These are phyloP conservation scores for Halteria grandinella DNA, from an alignment of 73 alveolate species.

Conservation along the genomic window DNA sequence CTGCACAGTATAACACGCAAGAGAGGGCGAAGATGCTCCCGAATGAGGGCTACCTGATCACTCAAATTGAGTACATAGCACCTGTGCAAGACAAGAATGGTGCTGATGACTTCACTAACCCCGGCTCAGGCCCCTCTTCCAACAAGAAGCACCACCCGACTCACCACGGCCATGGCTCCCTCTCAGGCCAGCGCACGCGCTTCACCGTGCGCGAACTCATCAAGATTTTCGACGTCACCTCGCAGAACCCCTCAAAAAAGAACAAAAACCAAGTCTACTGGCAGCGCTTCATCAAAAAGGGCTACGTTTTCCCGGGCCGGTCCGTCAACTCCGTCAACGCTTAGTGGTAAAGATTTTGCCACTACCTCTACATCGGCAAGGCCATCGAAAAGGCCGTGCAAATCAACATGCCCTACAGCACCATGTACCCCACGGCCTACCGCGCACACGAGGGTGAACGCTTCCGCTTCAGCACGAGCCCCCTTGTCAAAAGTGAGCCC, in stretches of 20 bases:
- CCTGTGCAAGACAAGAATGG: not conserved
- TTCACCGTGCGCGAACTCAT: conserved; percentile 33
- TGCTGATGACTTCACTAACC: not conserved
- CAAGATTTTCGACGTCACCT: conserved; percentile 38
- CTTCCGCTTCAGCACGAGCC: conserved; percentile 11
- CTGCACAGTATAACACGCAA: no score
- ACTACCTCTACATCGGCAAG: not conserved
- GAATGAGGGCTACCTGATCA: conserved; percentile 1
- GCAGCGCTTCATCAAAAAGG: conserved; percentile 29
- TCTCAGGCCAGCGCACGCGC: conserved; percentile 4
- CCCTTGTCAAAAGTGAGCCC: conserved; percentile 9
- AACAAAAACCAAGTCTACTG: conserved; percentile 43
- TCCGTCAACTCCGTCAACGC: conserved; percentile 44
- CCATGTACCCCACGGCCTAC: conserved; percentile 48
- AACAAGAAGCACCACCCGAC: conserved; percentile 3
- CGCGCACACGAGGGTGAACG: not conserved
- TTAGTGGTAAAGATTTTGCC: conserved; percentile 33
- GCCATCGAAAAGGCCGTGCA: conserved; percentile 31
- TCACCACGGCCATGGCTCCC: not conserved
- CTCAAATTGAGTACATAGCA: conserved; percentile 5
- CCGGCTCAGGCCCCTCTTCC: not conserved
- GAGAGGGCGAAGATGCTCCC: not conserved
- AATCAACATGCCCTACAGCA: conserved; percentile 39
- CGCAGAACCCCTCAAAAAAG: conserved; percentile 21
- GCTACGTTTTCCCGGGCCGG: conserved; percentile 35